Evolutionary conservation across 805 yeast species (phyloP).

Genomic region (Ogataea glucozyma): DNA sequence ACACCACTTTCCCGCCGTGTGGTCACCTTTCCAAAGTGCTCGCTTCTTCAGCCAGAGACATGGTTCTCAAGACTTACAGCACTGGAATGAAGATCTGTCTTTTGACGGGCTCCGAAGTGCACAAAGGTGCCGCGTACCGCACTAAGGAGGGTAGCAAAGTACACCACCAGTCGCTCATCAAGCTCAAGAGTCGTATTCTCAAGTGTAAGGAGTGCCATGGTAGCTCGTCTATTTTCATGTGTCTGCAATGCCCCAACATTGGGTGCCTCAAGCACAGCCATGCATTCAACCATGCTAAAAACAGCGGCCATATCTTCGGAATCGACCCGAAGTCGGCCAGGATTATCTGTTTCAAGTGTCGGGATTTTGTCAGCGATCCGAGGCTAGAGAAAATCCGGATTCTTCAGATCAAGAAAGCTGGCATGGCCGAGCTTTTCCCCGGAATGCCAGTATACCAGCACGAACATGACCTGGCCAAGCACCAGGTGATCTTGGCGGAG

Average conservation of each 20-base stretch:
- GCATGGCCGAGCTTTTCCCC: slow-evolving; percentile 24
- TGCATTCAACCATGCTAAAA: slow-evolving; percentile 47
- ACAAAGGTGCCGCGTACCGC: slow-evolving; percentile 26
- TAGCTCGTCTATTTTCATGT: slow-evolving; percentile 51
- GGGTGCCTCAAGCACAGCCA: slow-evolving; percentile 62
- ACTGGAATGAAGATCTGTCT: slow-evolving; percentile 51
- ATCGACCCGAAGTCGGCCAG: slow-evolving; percentile 69
- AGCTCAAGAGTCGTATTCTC: slow-evolving; percentile 45
- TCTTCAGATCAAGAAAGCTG: slow-evolving; percentile 26
- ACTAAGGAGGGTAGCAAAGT: slow-evolving; percentile 40
- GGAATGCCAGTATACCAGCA: slow-evolving; percentile 35
- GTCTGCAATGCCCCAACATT: slow-evolving; percentile 75
- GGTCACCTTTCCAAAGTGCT: slow-evolving; percentile 50
- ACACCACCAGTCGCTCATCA: slow-evolving; percentile 40
- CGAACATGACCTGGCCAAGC: slow-evolving; percentile 29
- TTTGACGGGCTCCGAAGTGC: slow-evolving; percentile 22
- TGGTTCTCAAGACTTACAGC: slow-evolving; percentile 49
- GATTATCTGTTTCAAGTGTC: slow-evolving; percentile 78
- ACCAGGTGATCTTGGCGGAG: slow-evolving; percentile 31
- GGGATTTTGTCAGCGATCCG: slow-evolving; percentile 65
- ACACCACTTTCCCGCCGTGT: slow-evolving; percentile 46
- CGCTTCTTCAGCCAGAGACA: slow-evolving; percentile 48
- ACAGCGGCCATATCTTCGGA: slow-evolving; percentile 53
- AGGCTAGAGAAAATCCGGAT: slow-evolving; percentile 54
- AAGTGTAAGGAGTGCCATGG: slow-evolving; percentile 53